Evolutionary conservation across 2,329 filamentous ascomycete species (phyloP), one percentile per base, ranked within the genome.

Genomic region (Davidsoniella virescens): DNA sequence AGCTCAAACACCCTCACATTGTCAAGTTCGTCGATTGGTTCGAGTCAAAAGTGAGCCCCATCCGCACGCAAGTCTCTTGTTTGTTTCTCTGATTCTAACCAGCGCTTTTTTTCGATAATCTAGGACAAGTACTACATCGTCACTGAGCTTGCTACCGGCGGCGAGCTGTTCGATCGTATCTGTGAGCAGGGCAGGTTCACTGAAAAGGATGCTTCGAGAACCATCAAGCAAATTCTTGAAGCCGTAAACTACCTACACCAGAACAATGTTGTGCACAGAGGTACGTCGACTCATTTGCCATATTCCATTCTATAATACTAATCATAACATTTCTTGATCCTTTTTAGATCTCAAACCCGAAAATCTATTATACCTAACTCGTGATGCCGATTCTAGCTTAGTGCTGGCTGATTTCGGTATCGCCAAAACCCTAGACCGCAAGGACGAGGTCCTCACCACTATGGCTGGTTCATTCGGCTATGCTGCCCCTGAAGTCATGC

Each of bases 91-190:
- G 4, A 20, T 26, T 10, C 20, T 52, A 45, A 29, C 18, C 18
- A 16, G n/a, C 20, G 36, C 23, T 7, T 33, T 44, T 40, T 42
- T 20, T 12, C 25, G 14, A 37, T 14, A 23, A 39, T 12, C 47
- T 44, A 94, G 87, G 92, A 98, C 72, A 98, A 98, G 71, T 98
- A 94, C 70, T 98, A 98, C 66, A 96, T 98, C 58, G 88, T 98
- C 59, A 98, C 92, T 29, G 84, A 98, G 66, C 74, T 98, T 51
- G 92, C 92, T 40, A 94, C 86, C 0, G 92, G 92, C 57, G 92
- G 92, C 64, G 92, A 98, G 69, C 70, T 98, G 55, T 98, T 98
- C 65, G 92, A 98, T 62, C 82, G 93, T 51, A 98, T 98, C 59
- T 98, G 92, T 69, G 88, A 96, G 62, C 85, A 93, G 66, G 93